Base-by-base conservation (phyloP, 306 rosid genomes). In the Casuarina equisetifolia region DNA sequence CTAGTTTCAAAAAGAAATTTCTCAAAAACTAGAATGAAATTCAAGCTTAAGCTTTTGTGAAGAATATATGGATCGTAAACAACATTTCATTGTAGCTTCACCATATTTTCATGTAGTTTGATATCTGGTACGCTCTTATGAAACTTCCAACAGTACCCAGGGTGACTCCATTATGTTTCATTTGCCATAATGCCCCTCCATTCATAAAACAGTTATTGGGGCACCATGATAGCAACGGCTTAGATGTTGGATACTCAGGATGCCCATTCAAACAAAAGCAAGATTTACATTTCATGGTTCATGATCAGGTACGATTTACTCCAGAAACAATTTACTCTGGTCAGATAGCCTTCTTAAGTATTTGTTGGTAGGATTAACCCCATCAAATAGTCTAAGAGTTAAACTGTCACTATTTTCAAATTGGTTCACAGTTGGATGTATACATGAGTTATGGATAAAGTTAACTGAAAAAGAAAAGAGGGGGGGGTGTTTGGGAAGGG, bases 21-120 rank as follows among this genome's bases (percentile, higher is more conserved):
- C 70, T 64, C 70, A 39, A 64, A 64, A 64, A 39, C 70, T 64
- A 39, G 10, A 59, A 64, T 16, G 48, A 39, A 64, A 15, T 39
- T 39, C 5, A 16, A 64, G 16, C 70, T 64, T 4, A 16, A 17
- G 45, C 70, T 16, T 64, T 25, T 48, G 48, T 6, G 49, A 40
- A 64, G 15, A 39, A 12, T 16, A 40, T 39, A 64, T 46, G 48
- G 15, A 64, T 12, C 69, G 38, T 11, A 38, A 12, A 36, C 3
- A 63, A 0, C 1, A 64, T 39, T 39, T 17, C 49, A 17, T 39
- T 55, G 39, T 16, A 39, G 39, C 48, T 39, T 9, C 7, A 16
- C 11, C 46, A 40, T 64, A 15, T 40, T 64, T 38, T 15, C 3
- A 5, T 39, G 40, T 13, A 64, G 49, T 39, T 64, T 64, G 70